Conservation (phyloP, 805 yeast genomes). For the Ogataea methylovora region DNA sequence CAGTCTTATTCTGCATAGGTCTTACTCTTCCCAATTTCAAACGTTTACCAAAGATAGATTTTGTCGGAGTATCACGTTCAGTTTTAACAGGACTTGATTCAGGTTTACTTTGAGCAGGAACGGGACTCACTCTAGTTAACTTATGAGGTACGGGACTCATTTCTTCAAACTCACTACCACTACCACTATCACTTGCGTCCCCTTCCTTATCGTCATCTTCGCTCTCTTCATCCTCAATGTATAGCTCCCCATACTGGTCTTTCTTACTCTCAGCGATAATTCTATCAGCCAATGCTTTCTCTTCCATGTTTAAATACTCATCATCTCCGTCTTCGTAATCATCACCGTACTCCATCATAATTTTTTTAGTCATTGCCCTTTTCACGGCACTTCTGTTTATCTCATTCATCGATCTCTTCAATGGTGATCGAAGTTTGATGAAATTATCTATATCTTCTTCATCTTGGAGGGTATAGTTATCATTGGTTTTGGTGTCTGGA, state of each 20-base stretch:
- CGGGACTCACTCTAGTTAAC: too few species aligned
- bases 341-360: slow-evolving; percentile 21
- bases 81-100: too few species aligned
- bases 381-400: slow-evolving; percentile 42
- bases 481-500: too few species aligned
- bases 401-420: slow-evolving; percentile 27
- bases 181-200: slow-evolving; percentile 10
- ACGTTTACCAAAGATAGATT: too few species aligned
- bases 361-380: slow-evolving; percentile 33
- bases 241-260: slow-evolving; percentile 16
- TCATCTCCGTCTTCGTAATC: slow-evolving; percentile 25
- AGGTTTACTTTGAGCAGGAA: too few species aligned
- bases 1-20: too few species aligned
- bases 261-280: slow-evolving; percentile 31
- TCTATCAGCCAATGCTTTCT: slow-evolving; percentile 37
- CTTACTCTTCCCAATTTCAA: too few species aligned
- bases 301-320: slow-evolving; percentile 31
- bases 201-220: slow-evolving; percentile 10
- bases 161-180: too few species aligned
- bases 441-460: slow-evolving; percentile 19
- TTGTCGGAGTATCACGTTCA: too few species aligned
- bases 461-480: too few species aligned
- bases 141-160: too few species aligned
- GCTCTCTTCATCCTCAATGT: slow-evolving; percentile 13
- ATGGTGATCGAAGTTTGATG: slow-evolving; percentile 41